These are phyloP conservation scores for Tricholoma terreum DNA, from an alignment of 768 basidiomycete species.

Conservation along the genomic window DNA sequence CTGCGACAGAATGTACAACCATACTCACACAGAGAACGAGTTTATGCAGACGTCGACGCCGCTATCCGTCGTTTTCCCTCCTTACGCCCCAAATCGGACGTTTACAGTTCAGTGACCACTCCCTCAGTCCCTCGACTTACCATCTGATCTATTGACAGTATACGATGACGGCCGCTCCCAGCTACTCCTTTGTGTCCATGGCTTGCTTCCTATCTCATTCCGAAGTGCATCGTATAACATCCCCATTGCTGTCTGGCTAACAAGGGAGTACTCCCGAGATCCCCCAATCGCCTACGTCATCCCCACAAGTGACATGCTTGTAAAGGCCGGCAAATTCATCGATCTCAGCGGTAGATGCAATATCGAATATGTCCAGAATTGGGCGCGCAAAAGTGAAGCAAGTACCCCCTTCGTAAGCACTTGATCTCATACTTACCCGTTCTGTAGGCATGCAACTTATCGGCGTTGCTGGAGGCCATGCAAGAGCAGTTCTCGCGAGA, in stretches of 20 bases:
- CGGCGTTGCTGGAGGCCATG: conserved; percentile 70
- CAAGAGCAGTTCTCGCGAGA: conserved; percentile 78
- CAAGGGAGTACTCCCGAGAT: conserved; percentile 75
- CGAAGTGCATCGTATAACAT: conserved; percentile 84
- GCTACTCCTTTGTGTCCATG: conserved; percentile 86
- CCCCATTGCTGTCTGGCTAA: conserved; percentile 86
- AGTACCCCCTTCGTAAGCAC: conserved; percentile 23
- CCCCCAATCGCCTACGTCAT: conserved; percentile 91
- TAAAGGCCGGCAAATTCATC: conserved; percentile 70
- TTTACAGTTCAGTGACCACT: conserved; percentile 56
- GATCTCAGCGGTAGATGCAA: conserved; percentile 78
- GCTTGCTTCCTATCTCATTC: conserved; percentile 85
- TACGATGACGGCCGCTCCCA: conserved; percentile 95
- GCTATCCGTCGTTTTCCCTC: conserved; percentile 52
- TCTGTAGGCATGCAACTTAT: conserved; percentile 72
- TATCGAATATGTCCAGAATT: conserved; percentile 68
- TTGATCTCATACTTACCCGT: conserved; percentile 9
- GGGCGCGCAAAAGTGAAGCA: conserved; percentile 86
- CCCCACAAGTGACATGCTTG: conserved; percentile 87
- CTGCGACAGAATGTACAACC: conserved; percentile 58
- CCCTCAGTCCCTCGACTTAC: conserved; percentile 5
- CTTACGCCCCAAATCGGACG: conserved; percentile 75
- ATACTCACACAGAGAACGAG: conserved; percentile 54
- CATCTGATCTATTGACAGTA: conserved; percentile 44
- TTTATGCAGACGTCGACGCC: conserved; percentile 61